Evolutionary conservation across 208 protist species (phyloP).

Genomic region (Trypanosoma melophagium): DNA sequence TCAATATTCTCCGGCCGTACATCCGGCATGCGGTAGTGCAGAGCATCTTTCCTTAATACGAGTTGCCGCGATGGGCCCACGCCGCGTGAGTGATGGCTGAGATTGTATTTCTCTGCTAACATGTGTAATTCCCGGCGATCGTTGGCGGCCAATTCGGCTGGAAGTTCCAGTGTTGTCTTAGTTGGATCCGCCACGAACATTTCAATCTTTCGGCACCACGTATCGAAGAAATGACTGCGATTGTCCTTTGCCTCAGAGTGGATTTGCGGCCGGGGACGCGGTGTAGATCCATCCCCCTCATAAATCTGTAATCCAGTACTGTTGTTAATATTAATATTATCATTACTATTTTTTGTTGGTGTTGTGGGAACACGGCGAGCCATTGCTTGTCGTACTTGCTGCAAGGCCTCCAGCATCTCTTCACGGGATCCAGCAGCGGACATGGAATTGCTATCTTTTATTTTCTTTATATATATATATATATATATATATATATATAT

Average conservation of each 20-base stretch:
- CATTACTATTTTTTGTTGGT: background rate
- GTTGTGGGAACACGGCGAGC: slow-evolving; percentile 16
- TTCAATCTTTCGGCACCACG: slow-evolving; percentile 66
- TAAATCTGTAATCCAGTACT: background rate
- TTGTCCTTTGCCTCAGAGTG: slow-evolving; percentile 60
- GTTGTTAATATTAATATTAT: background rate
- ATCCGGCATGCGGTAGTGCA: slow-evolving; percentile 77
- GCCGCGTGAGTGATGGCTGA: slow-evolving; percentile 74
- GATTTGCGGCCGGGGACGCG: background rate
- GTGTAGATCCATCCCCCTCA: background rate
- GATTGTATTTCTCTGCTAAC: slow-evolving; percentile 84
- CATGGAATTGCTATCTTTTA: slow-evolving; percentile 2
- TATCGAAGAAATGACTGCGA: slow-evolving; percentile 59
- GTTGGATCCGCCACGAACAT: slow-evolving; percentile 78
- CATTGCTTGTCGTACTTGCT: slow-evolving; percentile 40
- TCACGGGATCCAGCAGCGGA: slow-evolving; percentile 36
- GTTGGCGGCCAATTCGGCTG: slow-evolving; percentile 57
- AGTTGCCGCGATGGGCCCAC: slow-evolving; percentile 49
- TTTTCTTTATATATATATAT: no score
- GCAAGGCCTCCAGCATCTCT: slow-evolving; percentile 42
- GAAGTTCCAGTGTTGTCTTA: slow-evolving; percentile 70
- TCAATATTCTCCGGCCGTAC: slow-evolving; percentile 52
- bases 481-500: no score
- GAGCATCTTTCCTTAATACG: slow-evolving; percentile 78
- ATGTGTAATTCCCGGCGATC: slow-evolving; percentile 80